Evolutionary conservation across 2,329 filamentous ascomycete species (phyloP).

Genomic region (Paecilomyces niveus): DNA sequence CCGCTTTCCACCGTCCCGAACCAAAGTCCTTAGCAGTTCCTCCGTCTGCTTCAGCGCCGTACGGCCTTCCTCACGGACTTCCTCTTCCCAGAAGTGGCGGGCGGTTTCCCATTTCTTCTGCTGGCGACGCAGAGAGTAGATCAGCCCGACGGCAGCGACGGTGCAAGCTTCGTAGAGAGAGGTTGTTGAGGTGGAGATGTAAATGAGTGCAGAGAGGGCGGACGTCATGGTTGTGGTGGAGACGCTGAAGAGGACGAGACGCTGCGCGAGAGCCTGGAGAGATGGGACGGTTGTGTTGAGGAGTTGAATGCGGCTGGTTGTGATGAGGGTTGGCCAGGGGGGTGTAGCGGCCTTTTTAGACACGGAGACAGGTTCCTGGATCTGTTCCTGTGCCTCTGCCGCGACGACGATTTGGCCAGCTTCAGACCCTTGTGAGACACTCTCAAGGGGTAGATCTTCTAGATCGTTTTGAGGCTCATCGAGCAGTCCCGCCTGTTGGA

Average conservation of each 20-base stretch:
- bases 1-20: constrained; percentile 38
- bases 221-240: constrained; percentile 61
- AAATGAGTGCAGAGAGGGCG: constrained; percentile 50
- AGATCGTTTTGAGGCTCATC: constrained; percentile 12
- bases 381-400: not conserved
- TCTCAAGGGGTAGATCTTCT: constrained; percentile 4
- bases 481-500: constrained; percentile 57
- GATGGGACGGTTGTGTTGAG: constrained; percentile 61
- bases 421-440: not conserved
- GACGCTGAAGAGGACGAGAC: constrained; percentile 66
- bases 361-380: not conserved
- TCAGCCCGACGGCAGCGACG: constrained; percentile 52
- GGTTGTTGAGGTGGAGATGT: constrained; percentile 43
- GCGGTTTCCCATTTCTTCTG: constrained; percentile 54
- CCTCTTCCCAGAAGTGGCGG: constrained; percentile 44
- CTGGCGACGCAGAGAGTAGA: constrained; percentile 50
- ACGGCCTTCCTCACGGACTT: constrained; percentile 51
- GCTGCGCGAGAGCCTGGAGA: constrained; percentile 65
- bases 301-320: constrained; percentile 60
- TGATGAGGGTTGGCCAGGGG: constrained; percentile 70
- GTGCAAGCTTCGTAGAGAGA: constrained; percentile 53
- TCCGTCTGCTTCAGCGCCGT: constrained; percentile 50
- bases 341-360: not conserved
- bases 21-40: constrained; percentile 39
- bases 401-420: constrained; percentile 10